phyloP scores from a whole-genome alignment of 352 stramenopile species.

The Phytophthora macrochlamydospora region DNA sequence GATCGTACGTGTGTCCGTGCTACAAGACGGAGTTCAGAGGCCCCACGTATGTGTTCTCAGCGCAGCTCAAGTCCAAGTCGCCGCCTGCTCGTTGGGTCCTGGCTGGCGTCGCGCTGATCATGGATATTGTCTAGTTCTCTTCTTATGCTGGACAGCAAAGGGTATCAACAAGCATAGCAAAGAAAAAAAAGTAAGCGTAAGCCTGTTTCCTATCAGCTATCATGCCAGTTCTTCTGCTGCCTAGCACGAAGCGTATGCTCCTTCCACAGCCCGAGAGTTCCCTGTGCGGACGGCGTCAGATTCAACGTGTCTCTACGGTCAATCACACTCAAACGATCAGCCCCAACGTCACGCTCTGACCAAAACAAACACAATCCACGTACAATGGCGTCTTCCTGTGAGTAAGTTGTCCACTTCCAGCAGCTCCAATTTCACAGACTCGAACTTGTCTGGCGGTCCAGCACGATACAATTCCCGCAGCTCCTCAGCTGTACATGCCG shows the following conservation, averaged over 20 bases:
- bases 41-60: constrained; percentile 97
- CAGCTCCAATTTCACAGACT: constrained; percentile 61
- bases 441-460: constrained; percentile 58
- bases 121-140: constrained; percentile 85
- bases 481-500: constrained; percentile 35
- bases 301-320: constrained; percentile 36
- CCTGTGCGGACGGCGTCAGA: constrained; percentile 54
- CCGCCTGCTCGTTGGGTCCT: constrained; percentile 94
- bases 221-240: constrained; percentile 8
- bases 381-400: constrained; percentile 32
- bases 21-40: constrained; percentile 98
- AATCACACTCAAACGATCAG: constrained; percentile 5
- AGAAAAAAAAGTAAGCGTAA: neutral
- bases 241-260: constrained; percentile 32
- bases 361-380: neutral
- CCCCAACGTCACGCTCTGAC: neutral
- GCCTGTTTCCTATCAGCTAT: constrained; percentile 9
- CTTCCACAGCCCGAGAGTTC: constrained; percentile 50
- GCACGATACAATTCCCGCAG: constrained; percentile 46
- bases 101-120: constrained; percentile 95
- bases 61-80: constrained; percentile 97
- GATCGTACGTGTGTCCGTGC: constrained; percentile 94
- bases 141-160: neutral
- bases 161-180: neutral
- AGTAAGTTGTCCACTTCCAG: constrained; percentile 44